Percentiles rank a stretch among this genome's conserved stretches.
Evolutionary conservation across 129 eudicot genomes (phyloP).

Genomic region (Ambrosia artemisiifolia): DNA sequence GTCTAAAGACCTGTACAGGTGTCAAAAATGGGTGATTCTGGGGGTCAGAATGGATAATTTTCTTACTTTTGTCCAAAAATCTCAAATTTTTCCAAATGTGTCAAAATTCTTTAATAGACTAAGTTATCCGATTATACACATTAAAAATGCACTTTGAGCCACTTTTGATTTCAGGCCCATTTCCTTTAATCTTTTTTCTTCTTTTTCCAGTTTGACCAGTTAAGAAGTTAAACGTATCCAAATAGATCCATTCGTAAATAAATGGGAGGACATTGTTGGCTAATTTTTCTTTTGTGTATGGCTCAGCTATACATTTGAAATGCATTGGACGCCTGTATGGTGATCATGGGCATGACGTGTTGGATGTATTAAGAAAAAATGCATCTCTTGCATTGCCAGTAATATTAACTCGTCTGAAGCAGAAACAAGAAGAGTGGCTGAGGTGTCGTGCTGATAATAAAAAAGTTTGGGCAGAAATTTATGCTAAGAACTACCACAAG

Average conservation of each 20-base stretch:
- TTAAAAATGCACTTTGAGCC: neutral
- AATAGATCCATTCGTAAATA: neutral
- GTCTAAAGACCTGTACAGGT: constrained; percentile 1
- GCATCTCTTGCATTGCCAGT: constrained; percentile 89
- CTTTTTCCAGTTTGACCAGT: neutral
- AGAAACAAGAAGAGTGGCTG: constrained; percentile 99
- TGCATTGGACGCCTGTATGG: constrained; percentile 95
- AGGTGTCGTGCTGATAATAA: constrained; percentile 92
- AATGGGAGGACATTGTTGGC: constrained; percentile 21
- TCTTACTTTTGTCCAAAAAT: neutral
- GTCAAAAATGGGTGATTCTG: neutral
- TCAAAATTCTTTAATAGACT: neutral
- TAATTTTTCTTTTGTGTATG: constrained; percentile 23
- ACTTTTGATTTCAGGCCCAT: neutral
- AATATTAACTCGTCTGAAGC: constrained; percentile 83
- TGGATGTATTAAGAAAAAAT: constrained; percentile 90
- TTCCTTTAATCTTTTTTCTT: neutral
- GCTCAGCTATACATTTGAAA: constrained; percentile 70
- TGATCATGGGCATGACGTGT: constrained; percentile 95
- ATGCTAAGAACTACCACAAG: constrained; percentile 92
- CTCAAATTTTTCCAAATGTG: neutral
- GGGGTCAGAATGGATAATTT: constrained; percentile 8
- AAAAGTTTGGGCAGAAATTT: constrained; percentile 94
- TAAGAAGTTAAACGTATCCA: neutral
- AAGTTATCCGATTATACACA: neutral